Conservation (phyloP, 1,284 basidiomycete species). For the Puccinia triticina region DNA sequence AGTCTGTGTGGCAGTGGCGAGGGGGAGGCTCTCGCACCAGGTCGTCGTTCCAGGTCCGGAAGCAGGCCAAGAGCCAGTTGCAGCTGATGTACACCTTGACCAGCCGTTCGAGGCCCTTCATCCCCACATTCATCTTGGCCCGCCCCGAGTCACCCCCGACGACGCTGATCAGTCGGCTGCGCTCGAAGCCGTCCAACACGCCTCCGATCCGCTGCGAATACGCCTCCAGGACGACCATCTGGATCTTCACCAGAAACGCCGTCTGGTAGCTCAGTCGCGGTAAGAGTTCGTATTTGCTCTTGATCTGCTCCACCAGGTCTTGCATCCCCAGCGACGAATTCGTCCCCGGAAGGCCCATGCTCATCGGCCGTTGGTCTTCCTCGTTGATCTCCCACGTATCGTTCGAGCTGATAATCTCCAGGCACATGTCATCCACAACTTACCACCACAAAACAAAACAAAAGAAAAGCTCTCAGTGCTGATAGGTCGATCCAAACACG, state of each 20-base stretch:
- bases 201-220: not conserved
- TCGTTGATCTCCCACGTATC: slow-evolving; percentile 15
- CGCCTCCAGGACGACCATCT: not conserved
- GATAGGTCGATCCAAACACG: not conserved
- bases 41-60: slow-evolving; percentile 35
- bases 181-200: slow-evolving; percentile 26
- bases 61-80: not conserved
- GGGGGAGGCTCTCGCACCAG: slow-evolving; percentile 7
- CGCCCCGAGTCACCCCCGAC: no score
- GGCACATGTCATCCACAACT: slow-evolving; percentile 22
- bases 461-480: not conserved
- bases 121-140: no score
- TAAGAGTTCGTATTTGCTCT: slow-evolving; percentile 1
- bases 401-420: slow-evolving; percentile 24
- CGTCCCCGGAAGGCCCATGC: not conserved
- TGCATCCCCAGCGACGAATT: slow-evolving; percentile 18
- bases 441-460: not conserved
- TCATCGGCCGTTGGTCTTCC: slow-evolving; percentile 6
- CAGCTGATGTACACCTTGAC: slow-evolving; percentile 23
- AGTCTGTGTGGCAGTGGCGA: no score
- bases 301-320: slow-evolving; percentile 30
- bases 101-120: slow-evolving; percentile 9
- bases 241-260: slow-evolving; percentile 16
- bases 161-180: not conserved
- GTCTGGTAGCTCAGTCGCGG: not conserved